Conservation (phyloP, 1,139 yeast genomes). For the Suhomyces bribrorum region DNA sequence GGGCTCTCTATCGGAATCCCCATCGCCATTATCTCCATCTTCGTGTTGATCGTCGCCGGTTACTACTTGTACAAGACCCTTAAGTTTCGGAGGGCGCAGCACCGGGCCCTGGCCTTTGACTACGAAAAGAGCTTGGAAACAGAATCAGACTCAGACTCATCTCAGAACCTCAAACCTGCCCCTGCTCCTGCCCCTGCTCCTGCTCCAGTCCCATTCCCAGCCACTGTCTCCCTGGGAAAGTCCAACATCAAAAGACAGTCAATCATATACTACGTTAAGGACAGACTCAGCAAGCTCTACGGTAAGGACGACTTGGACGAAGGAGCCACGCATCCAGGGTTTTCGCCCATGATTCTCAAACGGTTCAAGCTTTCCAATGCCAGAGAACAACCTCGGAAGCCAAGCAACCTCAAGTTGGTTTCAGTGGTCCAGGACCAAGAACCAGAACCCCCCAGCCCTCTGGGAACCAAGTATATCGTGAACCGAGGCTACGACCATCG, state of each 20-base stretch:
- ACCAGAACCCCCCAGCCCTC: background rate
- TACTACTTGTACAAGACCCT: conserved; percentile 21
- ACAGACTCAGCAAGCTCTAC: conserved; percentile 22
- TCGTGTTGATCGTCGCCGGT: conserved; percentile 27
- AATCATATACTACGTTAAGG: conserved; percentile 5
- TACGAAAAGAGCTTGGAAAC: background rate
- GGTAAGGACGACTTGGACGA: conserved; percentile 7
- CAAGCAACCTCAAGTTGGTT: conserved; percentile 6
- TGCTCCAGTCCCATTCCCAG: too few relatives aligned
- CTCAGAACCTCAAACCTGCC: background rate
- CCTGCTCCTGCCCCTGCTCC: background rate
- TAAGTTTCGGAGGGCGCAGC: conserved; percentile 10
- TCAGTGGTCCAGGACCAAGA: conserved; percentile 1
- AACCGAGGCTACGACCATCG: conserved; percentile 29
- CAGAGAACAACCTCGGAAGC: background rate
- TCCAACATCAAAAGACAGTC: conserved; percentile 8
- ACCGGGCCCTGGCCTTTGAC: background rate
- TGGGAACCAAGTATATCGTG: conserved; percentile 19
- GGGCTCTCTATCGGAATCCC: conserved; percentile 51
- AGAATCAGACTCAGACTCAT: too few relatives aligned
- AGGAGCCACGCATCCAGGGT: background rate
- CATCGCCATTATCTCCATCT: conserved; percentile 32
- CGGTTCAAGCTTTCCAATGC: conserved; percentile 28
- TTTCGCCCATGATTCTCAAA: conserved; percentile 38
- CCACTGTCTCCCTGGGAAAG: too few relatives aligned